Base-by-base conservation (phyloP, 164 flowering plant species). In the Magnolia officinalis region DNA sequence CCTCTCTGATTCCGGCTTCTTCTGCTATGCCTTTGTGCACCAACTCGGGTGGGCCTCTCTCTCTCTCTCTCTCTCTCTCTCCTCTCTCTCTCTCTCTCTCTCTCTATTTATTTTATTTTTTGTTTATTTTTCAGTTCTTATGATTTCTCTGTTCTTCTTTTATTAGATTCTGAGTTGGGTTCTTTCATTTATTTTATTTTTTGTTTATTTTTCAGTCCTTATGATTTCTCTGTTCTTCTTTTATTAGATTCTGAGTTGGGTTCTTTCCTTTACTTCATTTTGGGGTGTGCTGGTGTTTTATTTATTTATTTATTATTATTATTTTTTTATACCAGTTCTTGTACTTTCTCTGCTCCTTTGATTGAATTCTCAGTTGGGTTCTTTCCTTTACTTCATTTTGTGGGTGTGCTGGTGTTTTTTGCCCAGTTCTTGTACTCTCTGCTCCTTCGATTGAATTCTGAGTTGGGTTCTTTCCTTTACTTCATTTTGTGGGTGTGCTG, bases 21-120 rank as follows among this genome's bases (percentile, higher is more conserved):
- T 64, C 78, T 79, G 83, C 89, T 4, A 82, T 72, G 76, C 96
- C 96, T 63, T 74, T 89, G 18, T 90, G 94, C 80, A 81, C 82
- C 65, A 87, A 92, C 77, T 89, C 91, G 79, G 86, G 98, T 90
- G 76, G 59, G 91, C 88, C 65, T 59, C 63, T 49, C 72, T 24
- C 45, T 10, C 69, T 63, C 67, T 49, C 23, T 80, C 67, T 80
- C 26, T 24, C 26, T 9, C 3, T 52, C 31, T 10, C 45, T 21
- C n/a, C 24, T n/a, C 26, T 67, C 26, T 65, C 67, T 19, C 2
- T 24, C n/a, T 8, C 50, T 67, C 45, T 21, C 26, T 24, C 26
- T 24, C 26, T 24, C 26, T 24, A 1, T 0, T 1, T 24, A 0
- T 0, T 1, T 24, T 1, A 0, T 0, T 24, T 1, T 24, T 1